Evolutionary conservation across 2,329 filamentous ascomycete genomes (phyloP).

Genomic region (Graphiopsis chlorocephala): DNA sequence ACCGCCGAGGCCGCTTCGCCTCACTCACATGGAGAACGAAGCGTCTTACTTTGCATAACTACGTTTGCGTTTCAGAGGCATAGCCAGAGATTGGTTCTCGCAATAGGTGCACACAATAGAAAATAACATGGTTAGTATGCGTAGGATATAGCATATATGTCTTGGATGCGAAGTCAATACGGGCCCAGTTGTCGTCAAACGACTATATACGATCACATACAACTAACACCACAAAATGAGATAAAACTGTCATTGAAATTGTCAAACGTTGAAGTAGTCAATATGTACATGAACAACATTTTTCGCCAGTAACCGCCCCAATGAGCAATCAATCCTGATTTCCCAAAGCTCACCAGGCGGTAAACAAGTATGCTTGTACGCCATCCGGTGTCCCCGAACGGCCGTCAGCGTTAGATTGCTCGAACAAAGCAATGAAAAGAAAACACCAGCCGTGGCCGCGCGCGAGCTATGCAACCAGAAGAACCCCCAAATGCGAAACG

Average conservation of each 20-base stretch:
- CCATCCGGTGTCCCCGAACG: background rate
- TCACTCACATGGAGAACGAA: background rate
- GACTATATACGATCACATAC: background rate
- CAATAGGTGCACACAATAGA: background rate
- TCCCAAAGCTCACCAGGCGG: background rate
- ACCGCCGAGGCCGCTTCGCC: background rate
- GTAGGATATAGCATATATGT: too few relatives aligned
- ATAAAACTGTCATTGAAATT: background rate
- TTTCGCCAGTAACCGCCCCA: background rate
- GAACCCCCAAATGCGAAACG: background rate
- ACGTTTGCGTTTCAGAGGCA: background rate
- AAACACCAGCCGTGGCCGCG: conserved; percentile 10
- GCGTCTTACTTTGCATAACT: background rate
- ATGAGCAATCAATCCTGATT: background rate
- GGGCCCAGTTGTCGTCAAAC: too few relatives aligned
- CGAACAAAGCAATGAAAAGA: background rate
- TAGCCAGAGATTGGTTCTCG: background rate
- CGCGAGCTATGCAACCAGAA: background rate
- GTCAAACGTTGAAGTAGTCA: conserved; percentile 11
- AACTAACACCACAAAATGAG: background rate
- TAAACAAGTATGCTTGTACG: background rate
- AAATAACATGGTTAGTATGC: too few relatives aligned
- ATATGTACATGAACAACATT: conserved; percentile 1
- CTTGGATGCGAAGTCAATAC: background rate
- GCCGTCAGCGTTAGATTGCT: background rate